Evolutionary conservation across 345 rosid genomes (phyloP).

Genomic region (Brassica incana): DNA sequence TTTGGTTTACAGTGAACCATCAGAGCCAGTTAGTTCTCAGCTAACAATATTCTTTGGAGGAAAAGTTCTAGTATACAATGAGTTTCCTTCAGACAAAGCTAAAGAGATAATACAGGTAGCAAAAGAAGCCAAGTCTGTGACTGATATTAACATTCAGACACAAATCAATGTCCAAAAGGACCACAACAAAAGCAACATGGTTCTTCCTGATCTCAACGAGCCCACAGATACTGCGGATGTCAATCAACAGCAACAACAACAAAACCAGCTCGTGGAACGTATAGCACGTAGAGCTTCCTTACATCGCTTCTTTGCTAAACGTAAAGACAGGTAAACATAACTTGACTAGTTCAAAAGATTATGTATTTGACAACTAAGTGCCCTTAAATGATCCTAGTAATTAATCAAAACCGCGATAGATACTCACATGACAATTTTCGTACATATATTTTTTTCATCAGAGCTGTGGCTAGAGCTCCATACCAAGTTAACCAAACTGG

Average conservation of each 20-base stretch:
- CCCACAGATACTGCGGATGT: conserved; percentile 27
- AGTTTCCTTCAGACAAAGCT: conserved; percentile 60
- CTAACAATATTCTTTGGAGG: conserved; percentile 76
- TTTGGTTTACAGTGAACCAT: conserved; percentile 25
- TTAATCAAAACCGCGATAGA: background rate
- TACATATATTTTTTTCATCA: conserved; percentile 10
- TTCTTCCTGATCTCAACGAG: conserved; percentile 46
- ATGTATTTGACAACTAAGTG: background rate
- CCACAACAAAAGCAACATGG: conserved; percentile 23
- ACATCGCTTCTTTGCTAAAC: conserved; percentile 66
- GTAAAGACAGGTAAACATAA: conserved; percentile 61
- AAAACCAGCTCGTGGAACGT: conserved; percentile 37
- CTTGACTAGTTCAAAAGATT: background rate
- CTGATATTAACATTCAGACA: background rate
- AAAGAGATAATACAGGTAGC: conserved; percentile 56
- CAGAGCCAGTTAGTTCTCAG: conserved; percentile 38
- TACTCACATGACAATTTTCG: background rate
- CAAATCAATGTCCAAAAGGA: conserved; percentile 16
- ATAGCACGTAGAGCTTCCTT: conserved; percentile 68
- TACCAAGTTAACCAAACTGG: conserved; percentile 47
- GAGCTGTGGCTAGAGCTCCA: conserved; percentile 63
- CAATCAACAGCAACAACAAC: conserved; percentile 21
- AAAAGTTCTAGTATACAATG: conserved; percentile 47
- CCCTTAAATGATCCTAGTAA: background rate
- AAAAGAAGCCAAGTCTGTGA: conserved; percentile 26